Conservation (phyloP, 2,329 filamentous ascomycete species). For the Penicillium paneum region DNA sequence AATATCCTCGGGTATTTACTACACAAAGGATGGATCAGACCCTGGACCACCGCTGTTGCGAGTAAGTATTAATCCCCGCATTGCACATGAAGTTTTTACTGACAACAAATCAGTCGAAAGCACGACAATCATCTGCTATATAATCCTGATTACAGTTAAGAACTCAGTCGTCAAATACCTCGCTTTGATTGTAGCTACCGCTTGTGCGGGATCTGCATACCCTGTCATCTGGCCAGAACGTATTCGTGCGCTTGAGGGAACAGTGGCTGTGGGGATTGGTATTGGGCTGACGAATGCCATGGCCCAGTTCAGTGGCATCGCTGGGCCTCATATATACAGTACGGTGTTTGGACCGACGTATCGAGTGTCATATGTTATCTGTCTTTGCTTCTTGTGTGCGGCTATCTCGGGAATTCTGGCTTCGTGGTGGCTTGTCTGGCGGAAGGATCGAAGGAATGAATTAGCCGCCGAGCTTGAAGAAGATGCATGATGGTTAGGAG, state of each 20-base stretch:
- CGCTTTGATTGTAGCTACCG: conserved; percentile 34
- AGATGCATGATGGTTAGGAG: background rate
- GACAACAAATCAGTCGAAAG: conserved; percentile 28
- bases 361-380: conserved; percentile 38
- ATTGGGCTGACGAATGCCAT: conserved; percentile 46
- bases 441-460: conserved; percentile 13
- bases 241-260: conserved; percentile 42
- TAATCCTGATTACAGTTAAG: conserved; percentile 37
- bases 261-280: conserved; percentile 40
- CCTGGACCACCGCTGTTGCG: conserved; percentile 40
- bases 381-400: conserved; percentile 31
- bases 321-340: conserved; percentile 42
- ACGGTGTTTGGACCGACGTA: conserved; percentile 42
- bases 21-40: conserved; percentile 37
- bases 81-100: background rate
- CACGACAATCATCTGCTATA: conserved; percentile 41
- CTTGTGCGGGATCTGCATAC: conserved; percentile 43
- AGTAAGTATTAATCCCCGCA: conserved; percentile 27
- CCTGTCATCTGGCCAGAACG: conserved; percentile 47
- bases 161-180: conserved; percentile 39
- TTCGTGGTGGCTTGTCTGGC: conserved; percentile 27
- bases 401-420: conserved; percentile 27
- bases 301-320: conserved; percentile 45
- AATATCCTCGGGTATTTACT: conserved; percentile 36
- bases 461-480: background rate